Base-by-base conservation (phyloP, 2,329 filamentous ascomycete genomes). In the Emmonsia crescens region DNA sequence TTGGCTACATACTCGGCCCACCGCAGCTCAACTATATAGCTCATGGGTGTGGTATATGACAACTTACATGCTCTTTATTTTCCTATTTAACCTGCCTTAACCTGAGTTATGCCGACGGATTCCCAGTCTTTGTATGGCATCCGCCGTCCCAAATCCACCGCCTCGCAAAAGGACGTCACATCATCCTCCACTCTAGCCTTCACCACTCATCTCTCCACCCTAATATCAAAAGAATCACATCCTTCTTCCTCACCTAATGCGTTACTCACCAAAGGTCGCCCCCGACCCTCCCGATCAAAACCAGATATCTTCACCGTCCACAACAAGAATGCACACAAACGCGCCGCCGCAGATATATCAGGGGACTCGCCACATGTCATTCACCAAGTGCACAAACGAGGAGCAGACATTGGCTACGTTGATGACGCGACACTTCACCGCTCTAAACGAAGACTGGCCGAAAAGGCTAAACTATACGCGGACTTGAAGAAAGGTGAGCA, bases 401-500 rank as follows among this genome's bases (percentile, higher is more conserved):
- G 68, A 46, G 67, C 82, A 56, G 84, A 89, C 68, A 83, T 87
- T 61, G 88, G 83, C 12, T 74, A 72, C 14, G 77, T 88, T 33
- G 85, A 89, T 66, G 77, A 80, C 16, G 78, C 77, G 10, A 76
- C 80, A 21, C 78, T 84, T 71, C 78, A 83, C 78, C 84, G 88
- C 61, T 88, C 89, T 27, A 88, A 87, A 73, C 83, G 87, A 66
- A 89, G 86, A 70, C 89, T 99, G 87, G 87, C 95, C 71, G 88
- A 91, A 76, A 99, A 99, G 75, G 91, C 89, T 3, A 84, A 89
- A 4, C 77, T 94, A 1, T 99, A 99, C 75, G 86, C 89, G 6
- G 89, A 89, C 44, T 87, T 99, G 85, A 96, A 96, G 75, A 83
- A 89, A 40, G 92, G 93, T n/a, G 87, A 96, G 70, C 86, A 89